Evolutionary conservation across 2,329 filamentous ascomycete species (phyloP), one percentile per base, ranked within the genome.

Genomic region (Talaromyces islandicus): DNA sequence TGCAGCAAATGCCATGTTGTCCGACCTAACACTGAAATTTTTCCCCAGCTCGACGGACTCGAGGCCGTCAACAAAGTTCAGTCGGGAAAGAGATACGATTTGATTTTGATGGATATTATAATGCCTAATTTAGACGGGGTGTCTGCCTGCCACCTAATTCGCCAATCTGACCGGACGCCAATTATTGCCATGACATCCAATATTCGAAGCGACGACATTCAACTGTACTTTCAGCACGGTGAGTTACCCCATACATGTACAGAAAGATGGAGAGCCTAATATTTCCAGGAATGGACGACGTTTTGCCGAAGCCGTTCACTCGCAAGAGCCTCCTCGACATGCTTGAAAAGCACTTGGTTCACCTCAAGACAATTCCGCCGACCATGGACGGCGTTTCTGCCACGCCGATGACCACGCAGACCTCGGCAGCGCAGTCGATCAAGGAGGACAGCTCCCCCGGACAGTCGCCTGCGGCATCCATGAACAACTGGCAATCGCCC

Each of bases 181-280:
- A 95, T 99, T 68, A 91, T 99, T 61, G 94, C 94, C 53, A 97
- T 99, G 94, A 99, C 94, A 3, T 97, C 93, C 3, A 99, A 97
- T 71, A 97, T 99, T 65, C 86, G 94, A 65, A 92, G 91, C 62
- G 93, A 97, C 69, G 94, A 99, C 72, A 95, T 97, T 63, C 90
- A 93, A 58, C 92, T 95, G 78, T 99, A 99, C 73, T 97, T 97
- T 78, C 88, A 93, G 69, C 92, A 96, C 77, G 94, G 92, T 94
- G 83, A 80, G 88, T 69, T 25, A 32, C 7, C 24, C 46, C 7
- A 24, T 24, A 57, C 10, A 21, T 27, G 21, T 4, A 30, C 27
- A 38, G 7, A 43, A 9, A 6, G 25, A 46, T 10, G n/a, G 0
- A 24, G 3, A 50, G 75, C 25, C 51, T 60, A 60, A 67, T 68